Evolutionary conservation across 1,284 basidiomycete species (phyloP).

Genomic region (Vanrija sp.): DNA sequence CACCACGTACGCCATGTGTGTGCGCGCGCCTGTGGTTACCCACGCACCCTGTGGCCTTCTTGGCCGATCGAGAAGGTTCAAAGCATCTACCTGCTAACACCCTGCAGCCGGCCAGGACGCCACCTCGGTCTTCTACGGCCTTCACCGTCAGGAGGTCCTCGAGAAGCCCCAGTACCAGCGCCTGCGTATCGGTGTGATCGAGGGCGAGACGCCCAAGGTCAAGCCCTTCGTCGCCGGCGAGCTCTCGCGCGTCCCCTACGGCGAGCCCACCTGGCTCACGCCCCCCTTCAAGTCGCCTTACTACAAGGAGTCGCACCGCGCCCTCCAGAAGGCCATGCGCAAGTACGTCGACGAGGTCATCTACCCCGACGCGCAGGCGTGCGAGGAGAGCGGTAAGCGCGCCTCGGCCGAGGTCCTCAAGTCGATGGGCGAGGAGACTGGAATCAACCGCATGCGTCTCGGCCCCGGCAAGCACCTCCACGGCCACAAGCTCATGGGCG

Average conservation of each 20-base stretch:
- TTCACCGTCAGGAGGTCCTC: conserved; percentile 76
- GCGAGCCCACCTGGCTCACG: conserved; percentile 78
- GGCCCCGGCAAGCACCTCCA: conserved; percentile 74
- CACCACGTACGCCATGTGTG: neutral
- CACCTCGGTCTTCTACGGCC: conserved; percentile 76
- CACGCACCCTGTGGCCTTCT: too few species aligned
- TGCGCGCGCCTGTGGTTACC: neutral
- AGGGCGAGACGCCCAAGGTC: conserved; percentile 59
- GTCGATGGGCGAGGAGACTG: conserved; percentile 55
- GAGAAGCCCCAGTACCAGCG: conserved; percentile 66
- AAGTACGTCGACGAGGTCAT: conserved; percentile 58
- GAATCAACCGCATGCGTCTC: conserved; percentile 86
- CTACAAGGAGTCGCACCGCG: conserved; percentile 61
- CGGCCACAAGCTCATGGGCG: conserved; percentile 74
- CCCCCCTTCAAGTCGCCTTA: conserved; percentile 77
- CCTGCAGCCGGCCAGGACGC: conserved; percentile 64
- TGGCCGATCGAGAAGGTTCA: too few species aligned
- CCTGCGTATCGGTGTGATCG: conserved; percentile 65
- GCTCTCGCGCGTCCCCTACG: conserved; percentile 65
- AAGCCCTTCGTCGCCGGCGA: conserved; percentile 59
- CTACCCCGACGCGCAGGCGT: conserved; percentile 55
- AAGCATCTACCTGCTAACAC: neutral
- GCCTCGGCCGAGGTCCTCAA: conserved; percentile 48
- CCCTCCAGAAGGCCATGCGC: conserved; percentile 48
- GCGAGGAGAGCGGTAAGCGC: conserved; percentile 72